A percentile compares a stretch with the other conserved stretches of the same genome.
Conservation (phyloP, 2,329 filamentous ascomycete genomes). For the Colletotrichum sp. region DNA sequence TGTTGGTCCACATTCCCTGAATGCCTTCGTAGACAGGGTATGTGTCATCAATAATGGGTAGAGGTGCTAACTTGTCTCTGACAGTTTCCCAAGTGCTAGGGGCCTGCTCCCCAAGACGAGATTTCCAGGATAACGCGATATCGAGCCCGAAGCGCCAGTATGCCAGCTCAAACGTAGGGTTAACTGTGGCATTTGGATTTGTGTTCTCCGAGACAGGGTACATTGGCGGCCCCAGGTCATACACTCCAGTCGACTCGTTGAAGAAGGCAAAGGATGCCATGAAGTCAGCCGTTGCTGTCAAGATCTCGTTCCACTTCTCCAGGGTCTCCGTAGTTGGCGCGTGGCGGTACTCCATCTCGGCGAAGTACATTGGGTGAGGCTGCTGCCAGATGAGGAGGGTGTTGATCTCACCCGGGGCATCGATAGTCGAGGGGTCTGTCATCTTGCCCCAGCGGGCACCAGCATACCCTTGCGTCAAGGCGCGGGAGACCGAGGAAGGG, state of each 20-base stretch:
- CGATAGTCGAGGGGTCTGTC: constrained; percentile 52
- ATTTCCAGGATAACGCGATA: constrained; percentile 58
- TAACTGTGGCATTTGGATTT: constrained; percentile 58
- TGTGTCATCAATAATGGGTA: constrained; percentile 53
- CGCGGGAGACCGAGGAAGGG: constrained; percentile 39
- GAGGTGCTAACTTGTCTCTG: constrained; percentile 54
- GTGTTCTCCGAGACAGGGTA: constrained; percentile 62
- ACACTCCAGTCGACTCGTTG: constrained; percentile 55
- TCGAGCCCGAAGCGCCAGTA: constrained; percentile 68
- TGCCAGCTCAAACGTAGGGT: constrained; percentile 64
- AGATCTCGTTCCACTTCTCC: constrained; percentile 55
- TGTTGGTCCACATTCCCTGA: constrained; percentile 44
- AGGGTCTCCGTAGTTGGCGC: constrained; percentile 48
- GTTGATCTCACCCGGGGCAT: constrained; percentile 66
- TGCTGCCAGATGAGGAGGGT: constrained; percentile 68
- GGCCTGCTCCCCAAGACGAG: constrained; percentile 45
- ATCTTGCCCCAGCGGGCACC: constrained; percentile 49
- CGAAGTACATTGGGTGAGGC: constrained; percentile 65
- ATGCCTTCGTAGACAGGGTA: constrained; percentile 60
- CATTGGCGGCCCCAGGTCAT: constrained; percentile 53
- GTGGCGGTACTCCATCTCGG: constrained; percentile 58
- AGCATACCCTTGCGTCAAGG: constrained; percentile 43
- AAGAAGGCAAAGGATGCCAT: constrained; percentile 64
- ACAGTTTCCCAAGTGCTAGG: constrained; percentile 54
- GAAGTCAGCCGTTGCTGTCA: constrained; percentile 60